These are phyloP conservation scores for Pyrenochaeta sp. DNA, from an alignment of 2,329 filamentous ascomycete species.

Conservation along the genomic window DNA sequence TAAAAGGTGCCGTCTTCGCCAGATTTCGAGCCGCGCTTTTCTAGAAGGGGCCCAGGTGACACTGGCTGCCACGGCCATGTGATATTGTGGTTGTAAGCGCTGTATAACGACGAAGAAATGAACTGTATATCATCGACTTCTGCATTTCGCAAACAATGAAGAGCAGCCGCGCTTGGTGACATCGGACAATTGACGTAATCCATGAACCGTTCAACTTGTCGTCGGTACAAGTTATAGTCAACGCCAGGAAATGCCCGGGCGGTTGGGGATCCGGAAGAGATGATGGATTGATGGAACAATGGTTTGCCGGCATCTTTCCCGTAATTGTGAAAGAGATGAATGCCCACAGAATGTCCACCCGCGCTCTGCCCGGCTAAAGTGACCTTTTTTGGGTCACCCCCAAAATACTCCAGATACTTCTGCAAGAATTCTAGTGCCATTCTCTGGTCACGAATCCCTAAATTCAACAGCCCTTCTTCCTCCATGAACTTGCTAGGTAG, in stretches of 20 bases:
- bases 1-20: constrained; percentile 45
- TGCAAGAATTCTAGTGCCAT: constrained; percentile 49
- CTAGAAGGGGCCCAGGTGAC: constrained; percentile 55
- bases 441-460: constrained; percentile 41
- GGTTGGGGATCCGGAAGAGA: constrained; percentile 45
- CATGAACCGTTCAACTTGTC: constrained; percentile 42
- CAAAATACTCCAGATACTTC: constrained; percentile 49
- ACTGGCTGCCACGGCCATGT: constrained; percentile 61
- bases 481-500: constrained; percentile 44
- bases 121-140: constrained; percentile 49
- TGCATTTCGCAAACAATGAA: constrained; percentile 51
- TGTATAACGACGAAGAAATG: constrained; percentile 50
- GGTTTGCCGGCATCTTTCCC: constrained; percentile 36
- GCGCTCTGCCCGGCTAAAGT: constrained; percentile 53
- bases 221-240: constrained; percentile 39
- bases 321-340: constrained; percentile 49
- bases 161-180: constrained; percentile 34
- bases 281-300: constrained; percentile 42
- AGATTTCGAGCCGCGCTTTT: constrained; percentile 55
- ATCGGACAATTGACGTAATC: constrained; percentile 33
- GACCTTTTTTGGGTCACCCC: constrained; percentile 49
- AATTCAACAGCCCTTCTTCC: constrained; percentile 42
- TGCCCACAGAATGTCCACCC: constrained; percentile 47
- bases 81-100: constrained; percentile 48
- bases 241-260: constrained; percentile 45